Evolutionary conservation across 495 filamentous ascomycete genomes (phyloP), one percentile per base, ranked within the genome.

Genomic region (Tuber melanosporum): DNA sequence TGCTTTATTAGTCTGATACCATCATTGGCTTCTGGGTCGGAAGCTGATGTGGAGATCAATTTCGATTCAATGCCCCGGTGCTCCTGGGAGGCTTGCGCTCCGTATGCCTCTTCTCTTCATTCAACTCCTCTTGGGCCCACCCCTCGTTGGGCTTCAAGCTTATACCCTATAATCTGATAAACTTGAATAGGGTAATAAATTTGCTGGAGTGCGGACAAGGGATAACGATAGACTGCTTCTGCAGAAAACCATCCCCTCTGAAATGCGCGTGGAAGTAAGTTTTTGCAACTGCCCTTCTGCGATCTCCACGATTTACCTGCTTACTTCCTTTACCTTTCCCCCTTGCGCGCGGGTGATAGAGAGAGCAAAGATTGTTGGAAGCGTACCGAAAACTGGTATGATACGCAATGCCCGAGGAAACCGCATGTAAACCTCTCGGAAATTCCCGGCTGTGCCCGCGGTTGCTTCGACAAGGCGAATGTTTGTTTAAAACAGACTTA

Each of bases 171-270:
- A 62, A 62, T 0, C 57, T 62, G 12, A 62, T 14, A 62, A 15
- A 32, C 10, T 14, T 57, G n/a, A 62, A 62, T 32, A 62, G 57
- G 26, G 0, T 17, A 32, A 32, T 62, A 32, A 0, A 9, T 15
- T 12, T 62, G 12, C n/a, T 62, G 12, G n/a, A 32, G 3, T 62
- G 26, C n/a, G 57, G 57, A 12, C 10, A 7, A 62, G 5, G 2
- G n/a, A 62, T 62, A 62, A 62, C 47, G 46, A 74, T 10, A 57
- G 72, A 74, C 46, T 74, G 72, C 42, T 74, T 41, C 43, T 74
- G 72, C n/a, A 17, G 72, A 32, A 57, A 19, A 20, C 72, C 72
- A 4, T 43, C 62, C n/a, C 72, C 72, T 5, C 19, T 74, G 26
- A 12, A 12, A 22, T 74, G 72, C 26, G 72, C 72, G 22, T 74